These are phyloP conservation scores for Kandelia obovata DNA, from an alignment of 345 rosid genomes.

Conservation along the genomic window DNA sequence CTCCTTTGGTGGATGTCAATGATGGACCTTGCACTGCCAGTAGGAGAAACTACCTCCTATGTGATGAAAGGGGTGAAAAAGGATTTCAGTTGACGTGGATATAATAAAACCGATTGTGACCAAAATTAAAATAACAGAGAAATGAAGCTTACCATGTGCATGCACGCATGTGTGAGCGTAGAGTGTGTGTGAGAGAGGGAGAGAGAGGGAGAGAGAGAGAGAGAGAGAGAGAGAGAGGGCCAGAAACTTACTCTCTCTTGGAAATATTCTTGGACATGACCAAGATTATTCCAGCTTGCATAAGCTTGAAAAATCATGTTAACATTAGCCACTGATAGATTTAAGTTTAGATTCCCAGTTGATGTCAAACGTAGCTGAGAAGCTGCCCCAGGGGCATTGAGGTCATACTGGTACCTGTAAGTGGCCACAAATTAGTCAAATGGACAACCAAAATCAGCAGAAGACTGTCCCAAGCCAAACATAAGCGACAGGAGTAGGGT, in stretches of 20 bases:
- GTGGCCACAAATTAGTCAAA: conserved; percentile 19
- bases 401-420: conserved; percentile 81
- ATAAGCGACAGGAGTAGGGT: not conserved
- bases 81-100: conserved; percentile 12
- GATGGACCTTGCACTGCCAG: conserved; percentile 50
- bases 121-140: not conserved
- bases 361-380: conserved; percentile 80
- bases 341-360: conserved; percentile 73
- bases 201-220: not conserved
- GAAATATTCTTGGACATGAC: conserved; percentile 45
- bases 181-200: too few relatives aligned
- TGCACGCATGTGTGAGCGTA: too few relatives aligned
- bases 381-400: conserved; percentile 66
- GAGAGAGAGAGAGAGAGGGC: conserved; percentile 1
- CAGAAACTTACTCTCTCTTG: conserved; percentile 41
- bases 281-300: conserved; percentile 91
- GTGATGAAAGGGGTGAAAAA: conserved; percentile 8
- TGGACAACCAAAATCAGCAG: conserved; percentile 13
- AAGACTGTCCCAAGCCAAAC: not conserved
- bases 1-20: conserved; percentile 68
- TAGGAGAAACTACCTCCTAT: conserved; percentile 54
- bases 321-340: conserved; percentile 74
- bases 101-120: not conserved
- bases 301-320: conserved; percentile 96
- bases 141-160: too few relatives aligned